Base-by-base conservation (phyloP, 352 stramenopile genomes). In the Elongisporangium undulatum region DNA sequence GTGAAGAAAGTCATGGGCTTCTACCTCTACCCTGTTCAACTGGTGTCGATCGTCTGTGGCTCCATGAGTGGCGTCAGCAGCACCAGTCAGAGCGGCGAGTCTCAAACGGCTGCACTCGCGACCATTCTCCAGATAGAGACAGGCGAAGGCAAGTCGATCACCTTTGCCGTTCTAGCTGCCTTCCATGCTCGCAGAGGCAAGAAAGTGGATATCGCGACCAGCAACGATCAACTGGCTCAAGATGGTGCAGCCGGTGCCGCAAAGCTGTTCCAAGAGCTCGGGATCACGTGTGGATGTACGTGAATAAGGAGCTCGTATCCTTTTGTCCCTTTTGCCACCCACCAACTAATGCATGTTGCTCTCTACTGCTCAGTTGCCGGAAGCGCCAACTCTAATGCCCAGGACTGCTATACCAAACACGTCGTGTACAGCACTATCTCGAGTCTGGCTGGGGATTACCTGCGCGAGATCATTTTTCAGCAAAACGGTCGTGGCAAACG, bases 401-500 rank as follows among this genome's bases (percentile, higher is more conserved):
- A 38, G 26, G 26, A 38, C 26, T 38, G 26, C 26, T 38, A 38
- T 9, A 38, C 4, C 26, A 38, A 38, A 7, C 26, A 38, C 26
- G 26, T 54, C 50, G 50, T 54, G 50, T 54, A 54, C 21, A 26
- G 19, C 4, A 54, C 50, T 1, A 26, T 54, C 20, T 54, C 50
- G 19, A 26, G 29, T 13, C 17, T 54, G 3, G 49, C 29, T 9
- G 26, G 34, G 3, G 26, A 62, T 51, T 57, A n/a, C 58, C 59
- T 39, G 61, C 50, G 9, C 58, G 56, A 61, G 22, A 59, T 64
- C 52, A 51, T 56, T 9, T 54, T 54, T 12, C 20, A 20, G 21
- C 56, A 51, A 6, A 60, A 53, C 8, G 59, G 57, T 17, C 61
- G 55, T 16, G 61, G 61, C 20, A 60, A 16, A 10, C 50, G 50